Conservation (phyloP, 495 filamentous ascomycete species). For the Umbilicaria muhlenbergii region DNA sequence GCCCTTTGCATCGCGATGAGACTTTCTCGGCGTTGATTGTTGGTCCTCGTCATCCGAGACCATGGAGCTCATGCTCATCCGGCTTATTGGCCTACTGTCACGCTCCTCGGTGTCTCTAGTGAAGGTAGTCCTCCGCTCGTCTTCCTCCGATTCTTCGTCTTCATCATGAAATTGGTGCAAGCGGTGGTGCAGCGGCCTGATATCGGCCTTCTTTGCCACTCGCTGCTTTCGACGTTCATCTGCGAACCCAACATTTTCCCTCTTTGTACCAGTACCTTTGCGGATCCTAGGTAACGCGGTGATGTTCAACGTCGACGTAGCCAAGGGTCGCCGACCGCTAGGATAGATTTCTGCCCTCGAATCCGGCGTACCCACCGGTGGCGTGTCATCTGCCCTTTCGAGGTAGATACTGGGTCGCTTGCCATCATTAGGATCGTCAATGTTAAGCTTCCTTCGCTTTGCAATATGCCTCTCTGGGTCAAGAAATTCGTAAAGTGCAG, state of each 20-base stretch:
- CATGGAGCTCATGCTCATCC: constrained; percentile 53
- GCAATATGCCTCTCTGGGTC: constrained; percentile 62
- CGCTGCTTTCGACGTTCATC: constrained; percentile 55
- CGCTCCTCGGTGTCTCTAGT: constrained; percentile 64
- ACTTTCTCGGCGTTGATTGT: constrained; percentile 19
- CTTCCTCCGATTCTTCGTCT: constrained; percentile 41
- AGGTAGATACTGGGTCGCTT: constrained; percentile 32
- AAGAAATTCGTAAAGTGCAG: constrained; percentile 68
- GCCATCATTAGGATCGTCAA: constrained; percentile 49
- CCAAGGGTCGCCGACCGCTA: constrained; percentile 18
- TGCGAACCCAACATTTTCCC: constrained; percentile 51
- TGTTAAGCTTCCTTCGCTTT: constrained; percentile 62
- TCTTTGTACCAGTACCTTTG: constrained; percentile 43
- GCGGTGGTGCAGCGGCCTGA: constrained; percentile 41
- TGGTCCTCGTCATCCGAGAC: constrained; percentile 47
- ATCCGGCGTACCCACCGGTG: constrained; percentile 48
- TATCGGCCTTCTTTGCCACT: constrained; percentile 32
- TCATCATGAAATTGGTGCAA: constrained; percentile 38
- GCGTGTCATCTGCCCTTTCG: constrained; percentile 35
- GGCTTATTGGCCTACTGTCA: constrained; percentile 67
- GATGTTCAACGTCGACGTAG: constrained; percentile 35
- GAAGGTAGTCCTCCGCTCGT: constrained; percentile 39
- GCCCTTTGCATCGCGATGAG: constrained; percentile 17
- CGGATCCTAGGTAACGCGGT: constrained; percentile 55
- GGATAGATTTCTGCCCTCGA: constrained; percentile 30